Base-by-base conservation (phyloP, 139 green algal genomes). In the Closterium sp. region DNA sequence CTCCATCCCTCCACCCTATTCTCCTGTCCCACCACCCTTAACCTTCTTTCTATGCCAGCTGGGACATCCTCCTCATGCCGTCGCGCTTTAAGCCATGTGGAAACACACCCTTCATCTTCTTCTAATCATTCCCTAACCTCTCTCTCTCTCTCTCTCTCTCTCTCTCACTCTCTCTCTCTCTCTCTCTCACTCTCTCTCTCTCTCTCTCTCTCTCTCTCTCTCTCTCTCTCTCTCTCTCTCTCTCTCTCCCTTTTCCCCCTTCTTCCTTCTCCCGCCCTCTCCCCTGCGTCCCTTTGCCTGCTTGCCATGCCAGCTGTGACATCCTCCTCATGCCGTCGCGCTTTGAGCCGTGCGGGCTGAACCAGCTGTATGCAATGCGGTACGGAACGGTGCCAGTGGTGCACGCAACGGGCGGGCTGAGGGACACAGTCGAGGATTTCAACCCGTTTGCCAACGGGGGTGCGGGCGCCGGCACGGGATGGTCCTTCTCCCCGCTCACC, bases 331-430 rank as follows among this genome's bases (percentile, higher is more conserved):
- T 99, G 97, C 97, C 97, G 17, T 97, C 95, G 6, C 95, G 97
- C 62, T 98, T 98, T 91, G 97, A 98, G 96, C 97, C 98, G 29
- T 99, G 98, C 93, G 97, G 97, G 22, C 95, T 98, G 34, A 98
- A 97, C 96, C 95, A 98, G 96, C 94, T 99, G 89, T 99, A 99
- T 85, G 98, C 98, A 31, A 99, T 99, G 97, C 95, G 96, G 1
- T 99, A 99, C 93, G 98, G 98, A 89, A 99, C 98, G 19, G 96
- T 99, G 31, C 98, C 98, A 7, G 95, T 99, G 13, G 97, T 97
- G 89, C 97, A 98, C 92, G 96, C 96, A 89, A 98, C 98, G 19
- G 95, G 95, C 45, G 95, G 95, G n/a, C 91, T 96, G 34, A 88
- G 93, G 27, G 95, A 96, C 89, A 98, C 97, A 7, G 97, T 98